phyloP scores from a whole-genome alignment of 2,329 filamentous ascomycete species.

The Exophiala xenobiotica region DNA sequence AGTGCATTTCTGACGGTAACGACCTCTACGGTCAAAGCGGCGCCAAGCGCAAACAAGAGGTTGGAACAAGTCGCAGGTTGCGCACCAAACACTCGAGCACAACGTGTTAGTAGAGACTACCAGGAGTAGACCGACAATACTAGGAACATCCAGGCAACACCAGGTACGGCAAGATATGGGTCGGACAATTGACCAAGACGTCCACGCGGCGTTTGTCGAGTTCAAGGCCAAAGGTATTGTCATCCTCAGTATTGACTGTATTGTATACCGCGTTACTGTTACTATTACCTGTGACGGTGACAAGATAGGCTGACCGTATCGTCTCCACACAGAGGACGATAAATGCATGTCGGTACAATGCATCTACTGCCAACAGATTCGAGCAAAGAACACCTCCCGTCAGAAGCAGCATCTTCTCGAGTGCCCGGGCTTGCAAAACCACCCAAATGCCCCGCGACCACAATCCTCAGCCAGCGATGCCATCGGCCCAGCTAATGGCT shows the following conservation, averaged over 20 bases:
- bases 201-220: conserved; percentile 54
- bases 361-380: conserved; percentile 54
- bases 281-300: conserved; percentile 17
- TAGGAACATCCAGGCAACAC: conserved; percentile 5
- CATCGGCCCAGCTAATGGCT: conserved; percentile 45
- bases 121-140: too few species aligned
- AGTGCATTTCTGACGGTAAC: background rate
- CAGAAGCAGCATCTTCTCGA: conserved; percentile 54
- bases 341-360: conserved; percentile 54
- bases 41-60: background rate
- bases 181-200: conserved; percentile 53
- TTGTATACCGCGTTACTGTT: conserved; percentile 15
- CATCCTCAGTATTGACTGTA: conserved; percentile 38
- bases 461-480: conserved; percentile 39
- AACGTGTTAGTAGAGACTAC: too few species aligned
- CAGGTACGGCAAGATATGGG: conserved; percentile 40
- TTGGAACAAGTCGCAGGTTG: background rate
- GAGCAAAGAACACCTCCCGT: conserved; percentile 54
- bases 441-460: conserved; percentile 45
- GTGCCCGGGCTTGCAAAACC: conserved; percentile 49
- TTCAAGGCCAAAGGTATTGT: conserved; percentile 51
- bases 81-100: background rate
- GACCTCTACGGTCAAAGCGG: background rate
- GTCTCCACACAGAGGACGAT: conserved; percentile 30
- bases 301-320: conserved; percentile 19